Conservation (phyloP, 1,284 basidiomycete species). For the Tilletia caries region DNA sequence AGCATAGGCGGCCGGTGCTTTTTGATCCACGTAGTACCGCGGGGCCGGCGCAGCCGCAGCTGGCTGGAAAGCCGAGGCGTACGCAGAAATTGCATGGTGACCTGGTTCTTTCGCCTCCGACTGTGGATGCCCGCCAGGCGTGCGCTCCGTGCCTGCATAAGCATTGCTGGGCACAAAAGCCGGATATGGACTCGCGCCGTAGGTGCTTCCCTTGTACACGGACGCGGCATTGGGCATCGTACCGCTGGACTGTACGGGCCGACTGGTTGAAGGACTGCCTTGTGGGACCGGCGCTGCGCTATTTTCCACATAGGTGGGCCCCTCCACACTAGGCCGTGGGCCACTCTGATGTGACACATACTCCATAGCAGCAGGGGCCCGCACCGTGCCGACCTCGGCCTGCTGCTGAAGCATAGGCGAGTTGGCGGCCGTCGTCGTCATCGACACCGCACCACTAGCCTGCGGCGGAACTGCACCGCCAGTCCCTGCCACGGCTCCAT, state of each 20-base stretch:
- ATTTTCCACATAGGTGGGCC: not conserved
- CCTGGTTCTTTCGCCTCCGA: not conserved
- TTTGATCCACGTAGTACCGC: not conserved
- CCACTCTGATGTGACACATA: not conserved
- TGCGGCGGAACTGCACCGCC: not conserved
- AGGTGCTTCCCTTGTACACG: not conserved
- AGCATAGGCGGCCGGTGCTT: not conserved
- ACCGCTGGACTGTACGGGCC: too few relatives aligned
- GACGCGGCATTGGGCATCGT: too few relatives aligned
- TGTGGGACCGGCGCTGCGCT: too few relatives aligned
- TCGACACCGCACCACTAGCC: not conserved
- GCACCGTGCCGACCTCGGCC: not conserved
- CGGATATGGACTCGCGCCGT: not conserved
- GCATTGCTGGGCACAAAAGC: not conserved
- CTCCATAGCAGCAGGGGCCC: not conserved
- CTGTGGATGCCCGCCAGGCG: not conserved
- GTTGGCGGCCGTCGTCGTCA: not conserved
- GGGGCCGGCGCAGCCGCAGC: not conserved
- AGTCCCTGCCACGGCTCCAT: not conserved
- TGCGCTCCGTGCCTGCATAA: not conserved
- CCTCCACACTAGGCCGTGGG: not conserved
- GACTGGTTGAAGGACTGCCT: too few relatives aligned
- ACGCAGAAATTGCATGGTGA: not conserved
- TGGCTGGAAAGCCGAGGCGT: conserved; percentile 1
- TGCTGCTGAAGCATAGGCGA: conserved; percentile 7